phyloP scores from a whole-genome alignment of 805 yeast genomes.

The Torulaspora gathmanii region DNA sequence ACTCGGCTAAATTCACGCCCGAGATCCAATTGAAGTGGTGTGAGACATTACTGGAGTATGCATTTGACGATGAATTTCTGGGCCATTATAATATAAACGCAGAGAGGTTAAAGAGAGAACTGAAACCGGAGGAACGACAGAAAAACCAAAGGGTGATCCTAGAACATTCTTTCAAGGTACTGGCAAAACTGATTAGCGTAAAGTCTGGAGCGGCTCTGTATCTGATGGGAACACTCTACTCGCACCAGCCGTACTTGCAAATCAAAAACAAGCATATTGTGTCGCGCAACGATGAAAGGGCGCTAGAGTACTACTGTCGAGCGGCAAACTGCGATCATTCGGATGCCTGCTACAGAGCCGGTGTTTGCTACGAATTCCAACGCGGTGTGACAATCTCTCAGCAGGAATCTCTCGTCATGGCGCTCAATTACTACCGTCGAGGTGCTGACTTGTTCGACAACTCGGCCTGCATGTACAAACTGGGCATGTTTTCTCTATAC shows the following conservation, averaged over 20 bases:
- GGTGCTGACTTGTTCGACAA: conserved; percentile 61
- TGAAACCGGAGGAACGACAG: conserved; percentile 41
- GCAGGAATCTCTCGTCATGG: conserved; percentile 39
- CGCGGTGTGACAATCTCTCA: conserved; percentile 44
- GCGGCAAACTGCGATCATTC: conserved; percentile 57
- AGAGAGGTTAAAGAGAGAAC: conserved; percentile 37
- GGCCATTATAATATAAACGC: conserved; percentile 47
- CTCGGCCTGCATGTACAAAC: conserved; percentile 63
- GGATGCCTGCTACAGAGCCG: conserved; percentile 62
- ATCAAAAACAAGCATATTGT: conserved; percentile 46
- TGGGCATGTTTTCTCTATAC: conserved; percentile 59
- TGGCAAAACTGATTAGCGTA: conserved; percentile 50
- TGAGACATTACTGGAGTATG: conserved; percentile 47
- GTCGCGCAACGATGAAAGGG: conserved; percentile 53
- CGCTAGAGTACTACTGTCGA: conserved; percentile 54
- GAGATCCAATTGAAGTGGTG: conserved; percentile 60
- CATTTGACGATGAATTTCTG: conserved; percentile 42
- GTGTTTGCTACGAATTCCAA: conserved; percentile 56
- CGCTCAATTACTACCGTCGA: conserved; percentile 50
- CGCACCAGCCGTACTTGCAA: conserved; percentile 45
- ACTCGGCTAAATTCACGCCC: conserved; percentile 40
- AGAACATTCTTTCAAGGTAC: conserved; percentile 52
- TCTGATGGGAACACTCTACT: conserved; percentile 57
- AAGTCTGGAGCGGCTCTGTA: conserved; percentile 53
- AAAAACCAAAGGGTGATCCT: conserved; percentile 53